Evolutionary conservation across 2,329 filamentous ascomycete species (phyloP), one percentile per base, ranked within the genome.

Genomic region (Fusarium solani-melongenae): DNA sequence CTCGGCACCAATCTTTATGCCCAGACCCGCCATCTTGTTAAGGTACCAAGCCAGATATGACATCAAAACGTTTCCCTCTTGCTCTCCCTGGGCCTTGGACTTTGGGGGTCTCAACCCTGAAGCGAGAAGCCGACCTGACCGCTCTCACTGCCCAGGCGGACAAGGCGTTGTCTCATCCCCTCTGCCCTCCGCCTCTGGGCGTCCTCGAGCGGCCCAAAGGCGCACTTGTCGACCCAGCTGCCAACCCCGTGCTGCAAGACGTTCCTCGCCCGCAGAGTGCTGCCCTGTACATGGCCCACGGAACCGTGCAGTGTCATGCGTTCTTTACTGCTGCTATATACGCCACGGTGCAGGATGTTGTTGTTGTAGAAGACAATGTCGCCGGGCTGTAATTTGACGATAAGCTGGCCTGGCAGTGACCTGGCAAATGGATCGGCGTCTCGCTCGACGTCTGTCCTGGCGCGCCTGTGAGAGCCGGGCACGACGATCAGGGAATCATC

Each of bases 291-390:
- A 74, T 91, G 88, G 2, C 92, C 92, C 55, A 93, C 92, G 64
- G 90, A 92, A 8, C 92, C 92, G 81, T 94, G 92, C 77, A 94
- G 82, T 69, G 92, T 94, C 86, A 92, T 88, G 27, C 93, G 84
- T 82, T 94, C 91, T 74, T 84, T 88, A 1, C 41, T 76, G 14
- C 83, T 82, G 72, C 87, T 84, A 80, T 94, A 95, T 31, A 89
- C 89, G 2, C 92, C 93, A 5, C 92, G 85, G 78, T 94, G 93
- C 71, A 97, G 81, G 72, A 97, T 97, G 81, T 97, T 97, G 79
- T 95, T 97, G 81, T 97, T 91, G 80, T 97, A 97, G 78, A 97
- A 97, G 46, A 93, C 93, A 17, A 93, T 90, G 82, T 97, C 94
- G 0, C 94, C 94, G 0, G 94, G 88, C 71, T 88, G 84, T 70